These are phyloP conservation scores for Fomitopsis serialis DNA, from an alignment of 768 basidiomycete genomes.

Conservation along the genomic window DNA sequence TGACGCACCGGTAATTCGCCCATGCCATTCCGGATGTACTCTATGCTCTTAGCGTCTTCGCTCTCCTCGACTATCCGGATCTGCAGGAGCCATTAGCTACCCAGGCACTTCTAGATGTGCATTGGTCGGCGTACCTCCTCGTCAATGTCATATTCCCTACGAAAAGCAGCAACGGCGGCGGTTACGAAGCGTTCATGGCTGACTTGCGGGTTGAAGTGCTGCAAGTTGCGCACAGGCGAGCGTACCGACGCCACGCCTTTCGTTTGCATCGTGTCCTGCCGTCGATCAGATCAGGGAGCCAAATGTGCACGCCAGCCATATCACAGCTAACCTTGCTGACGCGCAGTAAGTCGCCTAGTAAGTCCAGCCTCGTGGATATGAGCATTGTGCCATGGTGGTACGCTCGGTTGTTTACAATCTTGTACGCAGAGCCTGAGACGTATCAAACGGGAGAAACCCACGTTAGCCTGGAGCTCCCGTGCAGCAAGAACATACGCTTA, in stretches of 20 bases:
- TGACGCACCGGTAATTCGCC: constrained; percentile 61
- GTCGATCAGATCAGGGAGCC: neutral
- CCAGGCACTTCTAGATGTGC: no score
- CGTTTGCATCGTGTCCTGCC: constrained; percentile 72
- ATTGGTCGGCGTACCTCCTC: constrained; percentile 22
- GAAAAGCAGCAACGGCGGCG: constrained; percentile 68
- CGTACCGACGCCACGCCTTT: constrained; percentile 88
- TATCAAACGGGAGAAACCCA: constrained; percentile 28
- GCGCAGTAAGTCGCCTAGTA: constrained; percentile 68
- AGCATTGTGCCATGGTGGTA: constrained; percentile 99
- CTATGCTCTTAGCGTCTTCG: constrained; percentile 36
- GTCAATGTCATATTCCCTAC: constrained; percentile 42
- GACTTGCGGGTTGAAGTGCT: constrained; percentile 41
- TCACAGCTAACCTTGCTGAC: constrained; percentile 53
- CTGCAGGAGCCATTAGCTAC: constrained; percentile 2
- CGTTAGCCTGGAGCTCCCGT: neutral
- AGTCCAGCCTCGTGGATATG: constrained; percentile 70
- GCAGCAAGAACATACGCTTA: neutral
- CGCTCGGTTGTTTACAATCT: constrained; percentile 83
- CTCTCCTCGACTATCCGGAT: constrained; percentile 37
- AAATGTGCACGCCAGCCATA: neutral
- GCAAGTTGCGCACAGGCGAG: constrained; percentile 86
- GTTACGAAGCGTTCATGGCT: constrained; percentile 67
- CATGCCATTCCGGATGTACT: constrained; percentile 66
- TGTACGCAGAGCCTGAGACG: constrained; percentile 98